Percentiles rank a stretch among this genome's conserved stretches.
These are phyloP conservation scores for Geosmithia flava DNA, from an alignment of 2,329 filamentous ascomycete species.

Conservation along the genomic window DNA sequence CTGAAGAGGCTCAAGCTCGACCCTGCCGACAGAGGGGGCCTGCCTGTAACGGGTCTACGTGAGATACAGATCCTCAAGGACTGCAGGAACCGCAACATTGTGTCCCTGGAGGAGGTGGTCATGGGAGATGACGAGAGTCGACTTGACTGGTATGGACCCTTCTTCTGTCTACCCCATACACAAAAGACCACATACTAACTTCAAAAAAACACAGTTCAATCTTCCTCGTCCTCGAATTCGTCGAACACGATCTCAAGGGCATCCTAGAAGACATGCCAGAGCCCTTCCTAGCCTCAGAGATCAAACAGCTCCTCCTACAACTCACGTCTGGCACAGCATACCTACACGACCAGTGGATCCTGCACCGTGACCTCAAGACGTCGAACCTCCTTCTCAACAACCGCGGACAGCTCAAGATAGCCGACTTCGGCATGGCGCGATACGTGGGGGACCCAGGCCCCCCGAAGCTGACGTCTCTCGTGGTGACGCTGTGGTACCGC, in stretches of 20 bases:
- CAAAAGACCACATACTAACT: slow-evolving; percentile 6
- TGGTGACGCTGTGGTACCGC: slow-evolving; percentile 96
- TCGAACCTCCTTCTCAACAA: slow-evolving; percentile 93
- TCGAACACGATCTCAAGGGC: slow-evolving; percentile 92
- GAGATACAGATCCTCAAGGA: slow-evolving; percentile 88
- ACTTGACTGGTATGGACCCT: slow-evolving; percentile 34
- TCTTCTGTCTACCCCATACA: slow-evolving; percentile 10
- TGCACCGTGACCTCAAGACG: slow-evolving; percentile 89
- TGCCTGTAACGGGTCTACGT: slow-evolving; percentile 83
- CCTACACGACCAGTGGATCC: slow-evolving; percentile 80
- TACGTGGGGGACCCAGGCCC: slow-evolving; percentile 70
- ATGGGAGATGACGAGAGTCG: slow-evolving; percentile 49
- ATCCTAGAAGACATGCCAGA: slow-evolving; percentile 90
- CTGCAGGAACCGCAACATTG: slow-evolving; percentile 71
- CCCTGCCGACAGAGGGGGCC: slow-evolving; percentile 55
- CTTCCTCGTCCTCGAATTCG: slow-evolving; percentile 91
- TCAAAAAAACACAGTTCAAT: slow-evolving; percentile 41
- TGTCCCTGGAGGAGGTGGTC: slow-evolving; percentile 72
- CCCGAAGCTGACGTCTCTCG: slow-evolving; percentile 73
- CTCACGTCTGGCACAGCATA: slow-evolving; percentile 70
- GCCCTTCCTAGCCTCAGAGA: slow-evolving; percentile 83
- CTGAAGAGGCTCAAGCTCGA: slow-evolving; percentile 92
- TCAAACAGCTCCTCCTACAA: slow-evolving; percentile 81
- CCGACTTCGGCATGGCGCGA: slow-evolving; percentile 95
- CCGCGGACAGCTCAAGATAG: slow-evolving; percentile 85